Conservation (phyloP, 78 protist species). For the Dictyostelium brefeldianum region DNA sequence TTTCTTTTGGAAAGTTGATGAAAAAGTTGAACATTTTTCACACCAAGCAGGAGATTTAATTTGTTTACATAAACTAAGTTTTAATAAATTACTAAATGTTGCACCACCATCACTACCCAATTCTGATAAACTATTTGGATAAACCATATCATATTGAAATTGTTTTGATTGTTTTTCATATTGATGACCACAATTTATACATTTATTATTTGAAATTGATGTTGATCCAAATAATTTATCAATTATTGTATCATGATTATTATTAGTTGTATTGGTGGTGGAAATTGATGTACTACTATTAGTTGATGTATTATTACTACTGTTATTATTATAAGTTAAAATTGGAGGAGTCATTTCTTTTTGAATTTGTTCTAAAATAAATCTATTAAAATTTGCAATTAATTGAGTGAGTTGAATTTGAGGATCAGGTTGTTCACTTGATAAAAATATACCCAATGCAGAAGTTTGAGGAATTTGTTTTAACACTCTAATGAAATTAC, state of each 20-base stretch:
- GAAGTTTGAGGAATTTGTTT: constrained; percentile 81
- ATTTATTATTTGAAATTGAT: constrained; percentile 51
- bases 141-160: constrained; percentile 40
- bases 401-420: constrained; percentile 61
- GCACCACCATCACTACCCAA: constrained; percentile 30
- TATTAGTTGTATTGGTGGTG: not conserved
- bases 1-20: constrained; percentile 57
- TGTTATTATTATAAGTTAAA: not conserved
- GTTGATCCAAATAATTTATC: constrained; percentile 65
- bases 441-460: constrained; percentile 42
- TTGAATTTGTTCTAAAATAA: constrained; percentile 83
- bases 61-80: constrained; percentile 44
- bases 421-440: constrained; percentile 57
- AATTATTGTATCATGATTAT: constrained; percentile 49
- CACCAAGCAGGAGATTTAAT: constrained; percentile 82
- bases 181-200: constrained; percentile 75
- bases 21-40: constrained; percentile 64
- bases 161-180: constrained; percentile 52
- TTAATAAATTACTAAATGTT: constrained; percentile 37
- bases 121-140: constrained; percentile 37
- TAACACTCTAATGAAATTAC: constrained; percentile 82
- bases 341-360: constrained; percentile 69
- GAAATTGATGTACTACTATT: too few species aligned
- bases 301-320: not conserved
- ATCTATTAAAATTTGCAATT: constrained; percentile 69